Evolutionary conservation across 345 rosid species (phyloP), one percentile per base, ranked within the genome.

Genomic region (Pistacia integerrima): DNA sequence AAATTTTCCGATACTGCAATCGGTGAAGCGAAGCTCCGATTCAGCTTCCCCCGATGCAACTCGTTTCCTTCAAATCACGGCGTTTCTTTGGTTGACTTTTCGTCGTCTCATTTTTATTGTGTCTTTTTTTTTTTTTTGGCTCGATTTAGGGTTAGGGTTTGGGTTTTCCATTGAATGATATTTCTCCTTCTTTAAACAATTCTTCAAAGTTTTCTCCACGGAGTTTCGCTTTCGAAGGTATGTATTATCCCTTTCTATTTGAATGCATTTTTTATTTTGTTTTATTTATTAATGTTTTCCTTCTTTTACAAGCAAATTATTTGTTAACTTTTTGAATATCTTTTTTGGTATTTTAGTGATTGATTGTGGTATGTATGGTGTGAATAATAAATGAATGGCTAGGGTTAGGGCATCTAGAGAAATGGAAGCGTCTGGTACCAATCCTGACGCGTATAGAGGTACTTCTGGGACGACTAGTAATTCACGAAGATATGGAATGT

Each of bases 401-500:
- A 90, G 98, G 91, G 86, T 86, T 87, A 87, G 88, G 85, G 89
- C 79, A 73, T 75, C 88, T 57, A 22, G 82, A 74, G 85, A 49
- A 72, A 94, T 94, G 99, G 97, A 94, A 83, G 84, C 90, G 72
- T 83, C 98, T n/a, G 88, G 82, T 62, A 73, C 83, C 72, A 85
- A 77, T 87, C 83, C 91, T 35, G 98, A 93, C 74, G 55, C 77
- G 57, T 90, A 84, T 74, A 88, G 99, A 79, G 89, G 84, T 14
- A 83, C 93, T 64, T 85, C 94, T 8, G 85, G 81, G n/a, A 74
- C 81, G 22, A 76, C 69, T 70, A 57, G 76, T 9, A 84, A 82
- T 80, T 84, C 87, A 8, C 85, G 97, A 70, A 83, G 99, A 82
- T 86, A 81, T 64, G 90, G 92, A 51, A 64, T 88, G 76, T 80